Base-by-base conservation (phyloP, 2,329 filamentous ascomycete species). In the Scolecobasidium constrictum region DNA sequence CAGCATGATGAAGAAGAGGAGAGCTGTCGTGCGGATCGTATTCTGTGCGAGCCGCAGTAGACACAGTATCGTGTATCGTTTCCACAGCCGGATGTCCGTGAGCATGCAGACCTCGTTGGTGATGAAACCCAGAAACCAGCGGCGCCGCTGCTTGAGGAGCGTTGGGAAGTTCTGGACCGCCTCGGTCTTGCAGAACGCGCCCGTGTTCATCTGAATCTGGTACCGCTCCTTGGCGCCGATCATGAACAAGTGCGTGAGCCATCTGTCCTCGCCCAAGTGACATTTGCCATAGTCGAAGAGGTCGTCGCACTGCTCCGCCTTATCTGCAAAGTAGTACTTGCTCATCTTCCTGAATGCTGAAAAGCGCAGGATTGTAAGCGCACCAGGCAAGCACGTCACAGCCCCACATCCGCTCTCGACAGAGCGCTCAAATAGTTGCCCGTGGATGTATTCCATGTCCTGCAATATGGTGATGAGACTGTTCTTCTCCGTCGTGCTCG, bases 51-150 rank as follows among this genome's bases (percentile, higher is more conserved):
- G 92, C 28, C 90, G 80, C 33, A 96, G 81, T 28, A 93, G 55
- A 40, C 88, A 80, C 35, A 98, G 72, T 41, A 94, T 72, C 0
- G 92, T 87, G 61, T 96, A 96, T 40, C 86, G 77, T 59, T 76
- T 83, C 90, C 90, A 96, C 20, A 96, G 71, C 46, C 92, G 78
- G 62, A 84, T 78, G 63, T 96, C 90, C 2, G 92, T 96, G 65
- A 98, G 69, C 92, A 96, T 95, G 66, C 88, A 95, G 5, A 87
- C 90, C 61, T 96, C 90, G 61, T 98, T 98, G 13, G 90, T 95
- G 65, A 96, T 88, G 63, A 94, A 95, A 21, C 90, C 90, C 35
- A 96, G 71, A 60, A 96, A 96, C 92, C 92, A 98, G 57, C 92
- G 77, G 43, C 90, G 81, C 47, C 92, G 81, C 67, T 98, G 92